A percentile compares a stretch with the other conserved stretches of the same genome.
Evolutionary conservation across 2,329 filamentous ascomycete genomes (phyloP).

Genomic region (Lecanicillium sp.): DNA sequence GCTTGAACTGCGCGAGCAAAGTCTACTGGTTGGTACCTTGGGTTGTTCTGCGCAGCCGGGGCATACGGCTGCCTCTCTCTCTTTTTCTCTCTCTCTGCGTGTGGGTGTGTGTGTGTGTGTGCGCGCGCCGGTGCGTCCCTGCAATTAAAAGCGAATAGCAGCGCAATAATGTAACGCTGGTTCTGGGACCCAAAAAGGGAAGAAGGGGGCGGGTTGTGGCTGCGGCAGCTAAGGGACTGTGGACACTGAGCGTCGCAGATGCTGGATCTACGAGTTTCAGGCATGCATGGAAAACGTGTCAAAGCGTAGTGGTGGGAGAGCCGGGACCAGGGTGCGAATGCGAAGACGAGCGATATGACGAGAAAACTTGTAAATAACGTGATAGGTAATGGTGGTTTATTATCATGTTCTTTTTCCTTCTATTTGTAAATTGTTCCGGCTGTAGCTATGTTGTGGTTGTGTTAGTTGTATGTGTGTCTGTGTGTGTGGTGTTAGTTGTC

Average conservation of each 20-base stretch:
- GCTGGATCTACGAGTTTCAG: background rate
- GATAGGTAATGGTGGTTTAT: background rate
- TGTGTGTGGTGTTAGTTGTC: too few relatives aligned
- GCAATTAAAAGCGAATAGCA: background rate
- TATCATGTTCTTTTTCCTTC: background rate
- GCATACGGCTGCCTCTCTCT: too few relatives aligned
- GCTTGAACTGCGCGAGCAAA: too few relatives aligned
- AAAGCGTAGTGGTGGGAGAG: background rate
- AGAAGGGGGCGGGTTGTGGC: background rate
- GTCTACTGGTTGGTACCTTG: too few relatives aligned
- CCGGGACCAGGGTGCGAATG: background rate
- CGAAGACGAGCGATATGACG: background rate
- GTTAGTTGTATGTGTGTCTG: too few relatives aligned
- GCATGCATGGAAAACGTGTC: background rate
- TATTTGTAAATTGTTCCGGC: too few relatives aligned
- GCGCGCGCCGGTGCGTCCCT: background rate
- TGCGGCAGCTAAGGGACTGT: constrained; percentile 4
- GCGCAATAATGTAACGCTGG: background rate
- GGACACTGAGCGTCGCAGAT: constrained; percentile 8
- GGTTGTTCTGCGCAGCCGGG: background rate
- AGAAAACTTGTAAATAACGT: background rate
- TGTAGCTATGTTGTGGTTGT: too few relatives aligned
- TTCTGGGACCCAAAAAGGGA: too few relatives aligned
- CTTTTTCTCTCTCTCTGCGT: background rate
- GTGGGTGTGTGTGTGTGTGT: too few relatives aligned